Evolutionary conservation across 176 grass and related monocot species (phyloP), one percentile per base, ranked within the genome.

Genomic region (Elymus sibiricus): DNA sequence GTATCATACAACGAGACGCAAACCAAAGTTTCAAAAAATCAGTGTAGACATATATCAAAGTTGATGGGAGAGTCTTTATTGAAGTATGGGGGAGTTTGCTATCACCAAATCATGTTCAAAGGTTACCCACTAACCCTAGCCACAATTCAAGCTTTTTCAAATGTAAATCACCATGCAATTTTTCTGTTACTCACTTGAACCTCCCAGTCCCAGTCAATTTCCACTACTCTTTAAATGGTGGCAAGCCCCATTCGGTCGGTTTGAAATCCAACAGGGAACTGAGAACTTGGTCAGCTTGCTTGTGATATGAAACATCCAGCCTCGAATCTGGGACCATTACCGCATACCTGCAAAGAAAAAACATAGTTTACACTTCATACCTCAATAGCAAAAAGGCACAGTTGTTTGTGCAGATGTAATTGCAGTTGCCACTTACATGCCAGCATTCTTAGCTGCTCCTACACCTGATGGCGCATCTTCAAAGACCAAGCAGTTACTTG

Each of bases 401-500:
- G 11, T 62, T 43, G 38, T 22, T 42, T 59, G 40, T 0, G 38
- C 62, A 74, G 42, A 12, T 22, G 16, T 11, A 67, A 5, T 24
- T 68, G 71, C 5, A 40, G 34, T 8, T 53, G 34, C 5, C 31
- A 88, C 93, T 95, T 85, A 95, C 96, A 98, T 98, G 74, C 92
- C 88, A 9, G 92, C 96, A 91, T 90, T 95, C 73, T 91, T 98
- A 7, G 97, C 97, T 79, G 97, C 97, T 68, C 88, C 90, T 82
- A 98, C 92, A 81, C 97, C 97, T 25, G 90, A 82, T 49, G 97
- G 97, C 7, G 97, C 97, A 80, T 98, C 94, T 82, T 96, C 97
- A 88, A 98, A 98, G 70, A 98, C 93, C 73, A 98, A 90, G 79
- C 92, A 90, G 0, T 90, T 92, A 80, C 79, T 87, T 24, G 90